These are phyloP conservation scores for Coprinopsis strossmayeri DNA, from an alignment of 768 basidiomycete species.

Conservation along the genomic window DNA sequence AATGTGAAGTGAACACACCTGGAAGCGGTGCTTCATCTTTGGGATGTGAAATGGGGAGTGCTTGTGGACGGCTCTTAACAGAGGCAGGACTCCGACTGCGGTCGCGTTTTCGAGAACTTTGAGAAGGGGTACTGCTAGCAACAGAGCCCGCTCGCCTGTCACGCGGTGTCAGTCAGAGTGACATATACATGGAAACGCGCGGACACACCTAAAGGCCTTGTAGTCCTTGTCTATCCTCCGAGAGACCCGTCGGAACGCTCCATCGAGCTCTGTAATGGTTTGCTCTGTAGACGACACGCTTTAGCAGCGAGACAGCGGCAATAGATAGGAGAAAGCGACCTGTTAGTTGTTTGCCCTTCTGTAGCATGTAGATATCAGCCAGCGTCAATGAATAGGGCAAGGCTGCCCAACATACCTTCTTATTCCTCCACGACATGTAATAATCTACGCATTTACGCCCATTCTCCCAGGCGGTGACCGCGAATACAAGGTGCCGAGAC, in stretches of 20 bases:
- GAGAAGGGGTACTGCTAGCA: conserved; percentile 2
- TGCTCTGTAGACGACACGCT: conserved; percentile 18
- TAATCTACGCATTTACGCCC: conserved; percentile 40
- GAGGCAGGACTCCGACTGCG: conserved; percentile 6
- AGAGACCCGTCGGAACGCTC: conserved; percentile 35
- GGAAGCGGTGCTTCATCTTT: not conserved
- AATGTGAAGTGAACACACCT: not conserved
- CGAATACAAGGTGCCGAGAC: conserved; percentile 37
- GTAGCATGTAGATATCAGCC: not conserved
- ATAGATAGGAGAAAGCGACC: conserved; percentile 9
- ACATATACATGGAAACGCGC: not conserved
- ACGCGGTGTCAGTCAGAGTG: not conserved
- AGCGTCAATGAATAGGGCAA: conserved; percentile 1
- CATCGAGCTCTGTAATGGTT: conserved; percentile 27
- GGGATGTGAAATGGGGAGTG: conserved; percentile 7
- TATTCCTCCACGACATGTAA: conserved; percentile 44
- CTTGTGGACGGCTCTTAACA: conserved; percentile 1
- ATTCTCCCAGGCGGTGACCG: conserved; percentile 32
- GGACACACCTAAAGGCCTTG: conserved; percentile 28
- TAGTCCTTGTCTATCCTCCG: conserved; percentile 37
- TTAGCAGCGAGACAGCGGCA: not conserved
- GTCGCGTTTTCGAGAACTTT: conserved; percentile 3
- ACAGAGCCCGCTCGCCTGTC: conserved; percentile 5
- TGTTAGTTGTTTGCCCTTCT: conserved; percentile 19
- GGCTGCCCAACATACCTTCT: conserved; percentile 25